Evolutionary conservation across 176 grass and related monocot genomes (phyloP), one percentile per base, ranked within the genome.

Genomic region (Dactylis glomerata): DNA sequence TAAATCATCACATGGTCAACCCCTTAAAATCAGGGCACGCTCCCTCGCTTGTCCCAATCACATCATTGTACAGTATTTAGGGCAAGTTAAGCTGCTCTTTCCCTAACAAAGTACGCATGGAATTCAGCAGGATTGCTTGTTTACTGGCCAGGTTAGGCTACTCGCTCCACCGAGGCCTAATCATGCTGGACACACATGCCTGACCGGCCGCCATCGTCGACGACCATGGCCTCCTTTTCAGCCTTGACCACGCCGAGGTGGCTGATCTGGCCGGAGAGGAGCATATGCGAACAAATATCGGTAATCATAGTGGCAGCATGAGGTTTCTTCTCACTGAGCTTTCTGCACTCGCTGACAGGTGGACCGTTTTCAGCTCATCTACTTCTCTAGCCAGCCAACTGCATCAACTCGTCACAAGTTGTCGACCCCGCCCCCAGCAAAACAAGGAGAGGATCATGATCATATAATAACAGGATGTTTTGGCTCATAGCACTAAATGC

Each of bases 11-110:
- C 82, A 77, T 54, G 82, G 22, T 5, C 6, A 10, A 14, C 27
- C 42, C 77, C 77, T 65, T 28, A 50, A 81, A 68, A 80, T 77
- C 55, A 9, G 68, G 67, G 11, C n/a, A 69, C 38, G 66, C 22
- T 41, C 68, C 67, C 22, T 57, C 50, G 17, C 17, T 70, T 41
- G 70, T 70, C n/a, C 10, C 40, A 4, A 57, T 13, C 66, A 10
- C 3, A 17, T 10, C 14, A 9, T 67, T 67, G 26, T 58, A 55
- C 20, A 62, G 56, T 59, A 26, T 0, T 49, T 28, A 19, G 70
- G 20, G 70, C 70, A 49, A 49, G 70, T 20, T 74, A 74, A 20
- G 26, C 40, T 74, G 45, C 1, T 28, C 13, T 45, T 12, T 71
- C 8, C 45, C 68, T n/a, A 27, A 11, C n/a, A 44, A 5, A 5